Base-by-base conservation (phyloP, 2,329 filamentous ascomycete species). In the Podosphaera aphanis region DNA sequence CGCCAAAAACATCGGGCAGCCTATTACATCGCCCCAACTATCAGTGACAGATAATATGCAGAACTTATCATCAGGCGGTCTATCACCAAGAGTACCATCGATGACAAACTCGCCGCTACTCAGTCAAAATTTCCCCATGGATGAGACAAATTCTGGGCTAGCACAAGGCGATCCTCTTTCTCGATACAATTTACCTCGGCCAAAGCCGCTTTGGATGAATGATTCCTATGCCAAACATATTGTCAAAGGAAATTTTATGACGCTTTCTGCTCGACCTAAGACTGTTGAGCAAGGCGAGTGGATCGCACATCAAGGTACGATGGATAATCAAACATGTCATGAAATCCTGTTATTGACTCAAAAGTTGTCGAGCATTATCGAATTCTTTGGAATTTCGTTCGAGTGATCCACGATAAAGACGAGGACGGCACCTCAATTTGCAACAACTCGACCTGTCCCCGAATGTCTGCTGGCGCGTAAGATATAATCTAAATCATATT, bases 221-320 rank as follows among this genome's bases (percentile, higher is more conserved):
- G 71, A 79, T 47, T 66, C 74, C 50, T 80, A 83, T 59, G 78
- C 81, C 46, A 82, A 79, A 59, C 77, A 93, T 57, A 93, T 93
- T 52, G 86, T 94, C 57, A 93, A 88, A 66, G 88, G 88, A 49
- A 95, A 94, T 66, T 94, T 95, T 60, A 84, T 93, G 79, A 94
- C 88, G 10, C 65, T 95, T 49, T 92, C 86, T 56, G 84, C 85
- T 43, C 80, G 86, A 59, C 88, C 88, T 19, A 86, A 88, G 66
- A 86, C 90, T 47, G 83, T 94, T 40, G 88, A 94, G 57, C 77
- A 84, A 59, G 88, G 84, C 53, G 88, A 95, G 63, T 95, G 88
- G 88, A 72, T 94, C 55, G 86, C 86, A 51, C 84, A 94, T 62
- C 88, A 94, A 69, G 78, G 88, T 93, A 69, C 59, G 65, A 56